Conservation (phyloP, 2,329 filamentous ascomycete species). For the Chrysosporium queenslandicum region DNA sequence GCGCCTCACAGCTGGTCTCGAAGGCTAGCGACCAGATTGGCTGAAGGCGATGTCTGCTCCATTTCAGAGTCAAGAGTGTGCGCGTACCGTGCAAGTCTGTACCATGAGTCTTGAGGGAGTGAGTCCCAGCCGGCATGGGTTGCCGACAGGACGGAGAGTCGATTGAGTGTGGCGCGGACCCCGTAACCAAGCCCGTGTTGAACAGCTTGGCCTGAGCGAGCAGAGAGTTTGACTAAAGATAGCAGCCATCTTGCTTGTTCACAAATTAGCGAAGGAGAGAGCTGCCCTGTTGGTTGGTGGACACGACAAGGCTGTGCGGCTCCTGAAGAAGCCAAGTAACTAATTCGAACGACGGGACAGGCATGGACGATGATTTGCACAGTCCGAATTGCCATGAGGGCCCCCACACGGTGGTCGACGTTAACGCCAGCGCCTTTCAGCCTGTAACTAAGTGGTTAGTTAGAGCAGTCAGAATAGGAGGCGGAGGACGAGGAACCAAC, state of each 20-base stretch:
- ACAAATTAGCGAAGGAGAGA: too few species aligned
- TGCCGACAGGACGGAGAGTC: background rate
- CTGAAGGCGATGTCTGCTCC: background rate
- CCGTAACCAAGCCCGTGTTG: background rate
- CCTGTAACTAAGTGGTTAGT: too few species aligned
- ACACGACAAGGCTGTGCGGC: conserved; percentile 11
- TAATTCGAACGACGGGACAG: background rate
- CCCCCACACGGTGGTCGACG: background rate
- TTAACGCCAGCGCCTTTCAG: background rate
- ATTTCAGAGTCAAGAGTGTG: background rate
- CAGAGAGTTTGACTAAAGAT: background rate
- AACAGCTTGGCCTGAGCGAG: background rate
- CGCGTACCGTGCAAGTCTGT: too few species aligned
- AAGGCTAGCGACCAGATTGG: background rate
- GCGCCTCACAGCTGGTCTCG: background rate
- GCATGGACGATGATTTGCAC: background rate
- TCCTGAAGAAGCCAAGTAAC: background rate
- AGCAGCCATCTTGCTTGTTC: background rate
- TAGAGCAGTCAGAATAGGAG: background rate
- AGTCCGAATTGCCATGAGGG: background rate
- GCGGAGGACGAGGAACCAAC: background rate
- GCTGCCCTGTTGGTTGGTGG: background rate
- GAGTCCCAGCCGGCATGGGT: background rate
- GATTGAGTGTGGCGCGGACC: background rate
- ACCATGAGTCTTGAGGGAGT: background rate